Percentiles rank a stretch among this genome's conserved stretches.
Evolutionary conservation across 2,329 filamentous ascomycete genomes (phyloP).

Genomic region (Triangularia setosa): DNA sequence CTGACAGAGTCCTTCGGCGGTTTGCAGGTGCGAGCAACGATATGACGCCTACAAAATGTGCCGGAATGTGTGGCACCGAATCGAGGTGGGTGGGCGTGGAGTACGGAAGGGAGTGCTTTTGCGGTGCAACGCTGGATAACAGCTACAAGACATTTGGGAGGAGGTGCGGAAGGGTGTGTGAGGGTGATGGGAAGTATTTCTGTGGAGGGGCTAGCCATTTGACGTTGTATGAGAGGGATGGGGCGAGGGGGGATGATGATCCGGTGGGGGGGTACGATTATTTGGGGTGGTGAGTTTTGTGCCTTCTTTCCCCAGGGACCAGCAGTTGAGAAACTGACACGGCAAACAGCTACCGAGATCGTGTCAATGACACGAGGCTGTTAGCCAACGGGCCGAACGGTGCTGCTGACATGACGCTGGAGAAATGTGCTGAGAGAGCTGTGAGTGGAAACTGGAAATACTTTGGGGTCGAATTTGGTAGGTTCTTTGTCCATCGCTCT

Average conservation of each 20-base stretch:
- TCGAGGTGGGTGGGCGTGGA: background rate
- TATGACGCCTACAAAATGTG: slow-evolving; percentile 2
- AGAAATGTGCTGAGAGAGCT: background rate
- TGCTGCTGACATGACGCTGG: background rate
- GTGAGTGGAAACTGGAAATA: background rate
- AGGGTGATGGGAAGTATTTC: background rate
- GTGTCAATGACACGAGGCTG: background rate
- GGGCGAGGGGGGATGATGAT: background rate
- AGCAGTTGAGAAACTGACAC: background rate
- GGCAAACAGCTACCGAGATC: background rate
- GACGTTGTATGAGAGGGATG: background rate
- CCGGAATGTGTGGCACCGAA: background rate
- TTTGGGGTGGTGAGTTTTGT: background rate
- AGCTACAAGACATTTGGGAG: background rate
- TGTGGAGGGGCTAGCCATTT: background rate
- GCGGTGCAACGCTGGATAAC: background rate
- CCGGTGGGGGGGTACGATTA: slow-evolving; percentile 1
- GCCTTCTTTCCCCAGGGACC: background rate
- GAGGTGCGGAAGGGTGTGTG: background rate
- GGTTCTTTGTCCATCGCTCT: background rate
- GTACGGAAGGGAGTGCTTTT: slow-evolving; percentile 6
- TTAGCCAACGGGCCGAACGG: background rate
- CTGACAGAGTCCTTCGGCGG: background rate
- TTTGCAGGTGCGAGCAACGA: background rate
- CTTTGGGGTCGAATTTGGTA: slow-evolving; percentile 3